These are phyloP conservation scores for Acanthamoeba triangularis DNA, from an alignment of 208 protist species.

Conservation along the genomic window DNA sequence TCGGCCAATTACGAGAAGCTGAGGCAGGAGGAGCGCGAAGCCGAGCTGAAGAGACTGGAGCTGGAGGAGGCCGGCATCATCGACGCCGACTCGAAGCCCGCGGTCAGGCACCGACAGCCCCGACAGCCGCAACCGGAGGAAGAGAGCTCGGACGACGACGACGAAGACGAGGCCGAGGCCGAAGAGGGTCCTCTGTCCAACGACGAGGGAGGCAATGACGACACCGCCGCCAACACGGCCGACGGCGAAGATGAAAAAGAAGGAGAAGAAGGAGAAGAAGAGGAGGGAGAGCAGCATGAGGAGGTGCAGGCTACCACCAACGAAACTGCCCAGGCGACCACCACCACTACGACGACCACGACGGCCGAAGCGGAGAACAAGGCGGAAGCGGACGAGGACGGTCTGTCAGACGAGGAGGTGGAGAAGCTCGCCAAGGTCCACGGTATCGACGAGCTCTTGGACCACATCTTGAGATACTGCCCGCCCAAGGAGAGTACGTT, in stretches of 20 bases:
- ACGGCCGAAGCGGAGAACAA: background rate
- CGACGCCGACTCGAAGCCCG: background rate
- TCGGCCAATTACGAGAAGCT: slow-evolving; percentile 88
- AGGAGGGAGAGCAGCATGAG: background rate
- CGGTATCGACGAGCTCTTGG: slow-evolving; percentile 20
- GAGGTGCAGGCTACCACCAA: background rate
- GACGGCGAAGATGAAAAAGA: background rate
- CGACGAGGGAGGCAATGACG: slow-evolving; percentile 16
- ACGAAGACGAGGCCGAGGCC: background rate
- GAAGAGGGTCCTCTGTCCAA: background rate
- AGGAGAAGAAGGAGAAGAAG: background rate
- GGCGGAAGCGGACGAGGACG: slow-evolving; percentile 75
- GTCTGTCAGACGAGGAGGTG: slow-evolving; percentile 14
- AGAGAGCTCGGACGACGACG: background rate
- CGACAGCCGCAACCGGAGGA: slow-evolving; percentile 38
- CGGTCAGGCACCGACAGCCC: background rate
- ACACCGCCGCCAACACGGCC: background rate
- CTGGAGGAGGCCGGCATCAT: background rate
- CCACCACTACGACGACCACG: background rate
- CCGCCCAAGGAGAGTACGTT: slow-evolving; percentile 48
- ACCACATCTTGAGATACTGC: background rate
- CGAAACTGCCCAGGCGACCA: background rate
- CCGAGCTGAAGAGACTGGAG: slow-evolving; percentile 58
- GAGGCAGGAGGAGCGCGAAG: slow-evolving; percentile 73
- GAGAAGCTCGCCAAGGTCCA: background rate